Evolutionary conservation across 768 basidiomycete genomes (phyloP).

Genomic region (Boletus huronensis): DNA sequence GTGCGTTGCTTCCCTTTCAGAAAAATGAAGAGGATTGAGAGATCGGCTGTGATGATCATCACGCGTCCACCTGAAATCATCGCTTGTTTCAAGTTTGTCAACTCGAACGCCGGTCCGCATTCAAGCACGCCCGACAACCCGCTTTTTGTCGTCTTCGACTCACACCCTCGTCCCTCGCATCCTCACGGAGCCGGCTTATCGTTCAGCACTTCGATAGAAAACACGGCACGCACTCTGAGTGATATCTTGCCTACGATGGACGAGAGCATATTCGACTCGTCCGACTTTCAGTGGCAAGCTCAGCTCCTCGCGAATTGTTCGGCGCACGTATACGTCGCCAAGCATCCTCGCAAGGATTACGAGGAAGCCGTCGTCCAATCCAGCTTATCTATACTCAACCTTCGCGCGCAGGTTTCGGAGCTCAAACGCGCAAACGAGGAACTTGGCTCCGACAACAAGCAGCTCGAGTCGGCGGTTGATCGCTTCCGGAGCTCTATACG

Average conservation of each 20-base stretch:
- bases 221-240: slow-evolving; percentile 42
- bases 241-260: slow-evolving; percentile 48
- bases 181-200: slow-evolving; percentile 59
- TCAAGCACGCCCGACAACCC: slow-evolving; percentile 12
- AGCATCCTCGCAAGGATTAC: slow-evolving; percentile 16
- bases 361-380: slow-evolving; percentile 44
- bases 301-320: slow-evolving; percentile 60
- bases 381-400: slow-evolving; percentile 45
- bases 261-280: slow-evolving; percentile 38
- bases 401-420: slow-evolving; percentile 40
- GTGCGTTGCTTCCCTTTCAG: slow-evolving; percentile 10
- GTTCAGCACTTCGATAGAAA: slow-evolving; percentile 45
- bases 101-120: background rate
- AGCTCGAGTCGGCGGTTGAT: slow-evolving; percentile 27
- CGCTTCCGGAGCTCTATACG: slow-evolving; percentile 13
- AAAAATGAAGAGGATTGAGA: slow-evolving; percentile 18
- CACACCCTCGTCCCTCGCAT: slow-evolving; percentile 58
- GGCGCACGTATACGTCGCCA: slow-evolving; percentile 50
- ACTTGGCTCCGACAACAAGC: slow-evolving; percentile 22
- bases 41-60: slow-evolving; percentile 44
- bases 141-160: slow-evolving; percentile 62
- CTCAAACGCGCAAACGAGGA: slow-evolving; percentile 32
- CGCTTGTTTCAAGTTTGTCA: slow-evolving; percentile 42
- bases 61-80: slow-evolving; percentile 73
- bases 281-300: slow-evolving; percentile 57